Base-by-base conservation (phyloP, 495 filamentous ascomycete genomes). In the Penicilliopsis zonata region DNA sequence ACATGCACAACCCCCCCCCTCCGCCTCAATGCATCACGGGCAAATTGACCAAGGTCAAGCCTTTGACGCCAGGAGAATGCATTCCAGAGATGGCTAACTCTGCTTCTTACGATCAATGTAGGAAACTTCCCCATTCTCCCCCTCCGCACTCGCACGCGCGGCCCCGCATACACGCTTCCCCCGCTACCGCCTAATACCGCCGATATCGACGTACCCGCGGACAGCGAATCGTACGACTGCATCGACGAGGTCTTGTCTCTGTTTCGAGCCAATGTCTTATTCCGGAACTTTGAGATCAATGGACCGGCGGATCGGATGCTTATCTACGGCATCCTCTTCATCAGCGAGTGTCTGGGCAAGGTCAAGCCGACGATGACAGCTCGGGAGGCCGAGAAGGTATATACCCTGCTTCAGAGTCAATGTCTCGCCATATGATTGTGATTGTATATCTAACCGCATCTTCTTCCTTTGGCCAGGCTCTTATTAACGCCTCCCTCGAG, bases 231-330 rank as follows among this genome's bases (percentile, higher is more conserved):
- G 40, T 96, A 96, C 65, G 90, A 98, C 67, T 78, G 86, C 33
- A 69, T 95, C 6, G 90, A 98, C 59, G 90, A 98, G 61, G 78
- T 87, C 18, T 71, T 98, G 30, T 76, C 74, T 2, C 74, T 95
- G 18, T 98, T 95, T 72, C 83, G 90, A 31, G 88, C 92, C 53
- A 96, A 98, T 65, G 95, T 90, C 24, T 78, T 98, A 51, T 98
- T 98, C 69, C 81, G 92, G 43, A 98, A 98, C 69, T 98, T 98
- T 51, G 92, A 95, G 69, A 94, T 96, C 73, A 86, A 93, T 52
- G 90, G 90, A 12, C 83, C 86, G 18, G 90, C 90, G 34, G 90
- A 98, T 60, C 73, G 92, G 28, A 74, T 94, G 53, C 65, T 98
- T 37, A 90, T 98, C 44, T 98, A 98, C 61, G 87, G 88, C 32